Conservation (phyloP, 1,284 basidiomycete genomes). For the Cutaneotrichosporon sp. region DNA sequence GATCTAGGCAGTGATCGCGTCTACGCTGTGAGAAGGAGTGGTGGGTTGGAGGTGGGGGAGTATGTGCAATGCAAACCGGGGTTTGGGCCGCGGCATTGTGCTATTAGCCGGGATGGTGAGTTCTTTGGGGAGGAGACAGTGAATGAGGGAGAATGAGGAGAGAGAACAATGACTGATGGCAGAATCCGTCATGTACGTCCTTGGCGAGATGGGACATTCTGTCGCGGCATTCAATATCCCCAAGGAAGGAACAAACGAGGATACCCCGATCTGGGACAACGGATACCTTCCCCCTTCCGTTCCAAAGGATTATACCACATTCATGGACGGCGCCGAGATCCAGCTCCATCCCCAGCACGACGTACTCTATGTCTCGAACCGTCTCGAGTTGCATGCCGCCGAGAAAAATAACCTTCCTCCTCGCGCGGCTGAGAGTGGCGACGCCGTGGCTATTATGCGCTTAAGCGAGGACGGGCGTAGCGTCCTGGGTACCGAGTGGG, state of each 20-base stretch:
- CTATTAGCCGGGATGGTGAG: constrained; percentile 43
- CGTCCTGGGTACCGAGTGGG: constrained; percentile 33
- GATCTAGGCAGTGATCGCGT: constrained; percentile 51
- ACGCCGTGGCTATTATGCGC: constrained; percentile 44
- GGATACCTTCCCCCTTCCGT: constrained; percentile 39
- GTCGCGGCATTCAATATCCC: constrained; percentile 42
- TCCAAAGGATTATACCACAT: constrained; percentile 30
- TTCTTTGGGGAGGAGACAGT: constrained; percentile 3
- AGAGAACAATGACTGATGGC: background rate
- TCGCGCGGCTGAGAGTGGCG: constrained; percentile 34
- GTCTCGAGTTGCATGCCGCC: constrained; percentile 41
- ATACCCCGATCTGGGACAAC: background rate
- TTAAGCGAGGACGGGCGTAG: constrained; percentile 31
- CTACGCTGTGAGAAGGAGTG: constrained; percentile 38
- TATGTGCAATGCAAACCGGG: constrained; percentile 41
- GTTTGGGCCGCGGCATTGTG: constrained; percentile 47
- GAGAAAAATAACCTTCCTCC: constrained; percentile 30
- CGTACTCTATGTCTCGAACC: constrained; percentile 49
- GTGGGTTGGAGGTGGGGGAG: constrained; percentile 37
- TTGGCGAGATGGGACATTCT: constrained; percentile 46
- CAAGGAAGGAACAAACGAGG: constrained; percentile 23
- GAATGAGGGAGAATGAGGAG: no score
- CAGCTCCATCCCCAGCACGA: constrained; percentile 32
- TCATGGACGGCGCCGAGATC: constrained; percentile 48
- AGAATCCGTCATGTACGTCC: constrained; percentile 48